phyloP scores from a whole-genome alignment of 768 basidiomycete species.

The Suillus variegatus region DNA sequence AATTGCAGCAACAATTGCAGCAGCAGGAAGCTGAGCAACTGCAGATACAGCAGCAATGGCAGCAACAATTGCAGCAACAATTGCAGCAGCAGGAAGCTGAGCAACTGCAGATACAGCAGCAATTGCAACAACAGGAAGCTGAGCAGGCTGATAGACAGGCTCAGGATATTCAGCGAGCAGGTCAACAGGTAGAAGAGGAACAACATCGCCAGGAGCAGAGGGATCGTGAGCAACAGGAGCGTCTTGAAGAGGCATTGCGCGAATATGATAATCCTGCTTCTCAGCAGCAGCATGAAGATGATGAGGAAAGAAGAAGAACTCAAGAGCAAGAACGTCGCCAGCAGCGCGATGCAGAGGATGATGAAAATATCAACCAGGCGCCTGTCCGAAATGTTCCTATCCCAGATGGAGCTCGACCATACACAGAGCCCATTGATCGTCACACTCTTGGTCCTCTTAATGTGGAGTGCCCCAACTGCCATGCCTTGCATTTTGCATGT shows the following conservation, averaged over 20 bases:
- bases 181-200: background rate
- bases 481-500: slow-evolving; percentile 18
- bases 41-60: background rate
- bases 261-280: background rate
- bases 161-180: background rate
- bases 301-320: background rate
- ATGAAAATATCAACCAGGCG: background rate
- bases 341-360: background rate
- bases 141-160: background rate
- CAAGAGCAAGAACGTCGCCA: background rate
- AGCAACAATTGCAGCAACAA: background rate
- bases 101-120: background rate
- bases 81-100: background rate
- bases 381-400: background rate
- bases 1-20: background rate
- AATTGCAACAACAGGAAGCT: background rate
- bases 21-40: no score
- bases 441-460: slow-evolving; percentile 13
- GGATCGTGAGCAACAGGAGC: background rate
- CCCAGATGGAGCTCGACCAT: background rate
- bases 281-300: background rate
- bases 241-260: background rate
- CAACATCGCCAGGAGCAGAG: background rate
- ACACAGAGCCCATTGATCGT: slow-evolving; percentile 11
- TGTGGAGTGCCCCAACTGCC: slow-evolving; percentile 17